Evolutionary conservation across 202 grass and related monocot genomes (phyloP).

Genomic region (Schoenoplectus tabernaemontani): DNA sequence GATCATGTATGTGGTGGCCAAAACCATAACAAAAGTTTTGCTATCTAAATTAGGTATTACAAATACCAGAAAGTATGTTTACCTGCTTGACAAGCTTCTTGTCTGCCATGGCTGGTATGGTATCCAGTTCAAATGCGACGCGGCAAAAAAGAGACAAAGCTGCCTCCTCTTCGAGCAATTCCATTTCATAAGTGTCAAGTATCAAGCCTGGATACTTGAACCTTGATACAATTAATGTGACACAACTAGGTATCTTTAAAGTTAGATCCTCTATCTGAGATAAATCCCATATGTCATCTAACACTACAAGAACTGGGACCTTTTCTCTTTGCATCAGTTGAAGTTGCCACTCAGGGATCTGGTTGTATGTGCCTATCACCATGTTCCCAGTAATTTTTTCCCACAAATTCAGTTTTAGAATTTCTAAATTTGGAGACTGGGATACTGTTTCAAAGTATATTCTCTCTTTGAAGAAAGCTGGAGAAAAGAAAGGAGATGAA

Average conservation of each 20-base stretch:
- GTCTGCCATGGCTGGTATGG: conserved; percentile 50
- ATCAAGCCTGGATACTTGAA: conserved; percentile 70
- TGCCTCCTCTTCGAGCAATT: conserved; percentile 60
- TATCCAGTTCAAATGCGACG: conserved; percentile 55
- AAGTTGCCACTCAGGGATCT: conserved; percentile 85
- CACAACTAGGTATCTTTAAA: conserved; percentile 67
- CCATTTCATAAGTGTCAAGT: conserved; percentile 52
- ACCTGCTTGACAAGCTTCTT: conserved; percentile 90
- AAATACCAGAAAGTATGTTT: neutral
- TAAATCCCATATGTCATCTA: conserved; percentile 91
- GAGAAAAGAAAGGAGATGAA: neutral
- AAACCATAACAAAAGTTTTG: neutral
- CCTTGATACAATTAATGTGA: conserved; percentile 74
- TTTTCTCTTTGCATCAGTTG: conserved; percentile 53
- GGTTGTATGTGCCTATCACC: conserved; percentile 72
- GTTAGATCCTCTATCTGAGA: conserved; percentile 69
- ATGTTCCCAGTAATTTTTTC: conserved; percentile 75
- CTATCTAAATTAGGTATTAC: neutral
- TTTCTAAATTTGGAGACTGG: conserved; percentile 72
- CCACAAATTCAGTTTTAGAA: conserved; percentile 77
- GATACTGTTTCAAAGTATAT: conserved; percentile 83
- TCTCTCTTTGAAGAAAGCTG: conserved; percentile 70
- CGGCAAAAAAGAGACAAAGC: conserved; percentile 80
- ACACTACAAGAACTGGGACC: conserved; percentile 61
- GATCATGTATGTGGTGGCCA: neutral